A percentile compares a stretch with the other conserved stretches of the same genome.
Evolutionary conservation across 2,329 filamentous ascomycete genomes (phyloP).

Genomic region (Grosmannia serpens): DNA sequence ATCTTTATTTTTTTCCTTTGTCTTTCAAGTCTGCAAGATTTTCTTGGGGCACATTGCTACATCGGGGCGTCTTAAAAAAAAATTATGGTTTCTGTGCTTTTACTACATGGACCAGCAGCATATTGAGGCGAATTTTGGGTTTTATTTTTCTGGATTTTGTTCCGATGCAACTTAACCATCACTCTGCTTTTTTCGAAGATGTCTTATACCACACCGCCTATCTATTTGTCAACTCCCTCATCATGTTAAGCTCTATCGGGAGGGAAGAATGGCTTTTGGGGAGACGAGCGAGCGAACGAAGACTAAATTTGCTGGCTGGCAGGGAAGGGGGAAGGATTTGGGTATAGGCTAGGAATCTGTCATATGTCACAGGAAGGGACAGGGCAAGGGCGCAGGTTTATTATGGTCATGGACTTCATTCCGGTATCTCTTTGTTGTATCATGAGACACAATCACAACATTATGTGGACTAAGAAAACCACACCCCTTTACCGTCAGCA

Average conservation of each 20-base stretch:
- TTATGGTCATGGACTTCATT: not conserved
- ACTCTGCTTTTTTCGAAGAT: not conserved
- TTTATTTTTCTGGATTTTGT: not conserved
- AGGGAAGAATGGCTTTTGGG: not conserved
- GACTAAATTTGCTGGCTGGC: not conserved
- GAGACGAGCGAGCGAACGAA: not conserved
- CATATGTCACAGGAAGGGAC: not conserved
- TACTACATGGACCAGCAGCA: not conserved
- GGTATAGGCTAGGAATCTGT: not conserved
- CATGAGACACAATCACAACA: constrained; percentile 1
- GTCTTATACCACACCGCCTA: not conserved
- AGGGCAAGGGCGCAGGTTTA: constrained; percentile 1
- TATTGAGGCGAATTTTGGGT: not conserved
- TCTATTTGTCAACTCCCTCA: not conserved
- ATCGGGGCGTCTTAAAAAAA: constrained; percentile 6
- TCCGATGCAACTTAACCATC: not conserved
- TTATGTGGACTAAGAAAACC: not conserved
- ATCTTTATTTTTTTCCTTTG: not conserved
- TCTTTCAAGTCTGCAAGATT: not conserved
- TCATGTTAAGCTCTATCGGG: not conserved
- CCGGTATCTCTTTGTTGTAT: not conserved
- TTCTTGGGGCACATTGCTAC: not conserved
- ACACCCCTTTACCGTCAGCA: not conserved
- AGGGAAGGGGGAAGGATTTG: not conserved
- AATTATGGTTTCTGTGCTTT: not conserved